Conservation (phyloP, 108 stramenopile species). For the Skeletonema tropicum region DNA sequence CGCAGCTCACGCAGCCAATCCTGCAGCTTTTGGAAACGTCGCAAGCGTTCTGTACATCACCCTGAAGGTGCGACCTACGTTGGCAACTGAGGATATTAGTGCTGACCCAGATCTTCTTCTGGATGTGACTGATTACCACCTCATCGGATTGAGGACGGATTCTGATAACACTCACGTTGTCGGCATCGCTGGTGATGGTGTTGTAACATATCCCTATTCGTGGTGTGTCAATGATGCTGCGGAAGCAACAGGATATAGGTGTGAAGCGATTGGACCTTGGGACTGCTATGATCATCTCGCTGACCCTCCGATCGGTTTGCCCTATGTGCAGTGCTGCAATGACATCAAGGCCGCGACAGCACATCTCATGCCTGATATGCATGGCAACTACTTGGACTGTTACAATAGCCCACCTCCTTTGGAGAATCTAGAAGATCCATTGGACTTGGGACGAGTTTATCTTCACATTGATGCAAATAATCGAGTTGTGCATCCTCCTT, state of each 20-base stretch:
- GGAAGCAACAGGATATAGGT: neutral
- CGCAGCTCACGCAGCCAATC: too few species aligned
- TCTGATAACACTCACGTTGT: neutral
- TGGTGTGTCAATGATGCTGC: neutral
- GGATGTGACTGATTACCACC: neutral
- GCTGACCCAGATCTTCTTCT: too few species aligned
- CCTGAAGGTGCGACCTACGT: too few species aligned
- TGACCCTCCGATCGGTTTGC: neutral
- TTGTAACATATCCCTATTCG: neutral
- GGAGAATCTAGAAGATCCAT: neutral
- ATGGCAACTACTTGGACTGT: constrained; percentile 1
- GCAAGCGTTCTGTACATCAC: too few species aligned
- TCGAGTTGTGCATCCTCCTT: too few species aligned
- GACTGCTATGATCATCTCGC: neutral
- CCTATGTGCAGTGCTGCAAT: neutral
- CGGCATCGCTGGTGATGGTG: neutral
- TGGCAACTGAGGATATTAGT: too few species aligned
- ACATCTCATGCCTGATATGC: neutral
- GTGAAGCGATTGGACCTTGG: neutral
- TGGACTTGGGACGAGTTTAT: neutral
- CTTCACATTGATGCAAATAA: constrained; percentile 7
- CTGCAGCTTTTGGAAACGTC: too few species aligned
- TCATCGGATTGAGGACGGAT: neutral
- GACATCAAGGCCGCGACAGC: neutral
- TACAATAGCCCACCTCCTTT: neutral